Percentiles rank a stretch among this genome's conserved stretches.
phyloP scores from a whole-genome alignment of 1,284 basidiomycete species.

The Crucibulum cyathiforme region DNA sequence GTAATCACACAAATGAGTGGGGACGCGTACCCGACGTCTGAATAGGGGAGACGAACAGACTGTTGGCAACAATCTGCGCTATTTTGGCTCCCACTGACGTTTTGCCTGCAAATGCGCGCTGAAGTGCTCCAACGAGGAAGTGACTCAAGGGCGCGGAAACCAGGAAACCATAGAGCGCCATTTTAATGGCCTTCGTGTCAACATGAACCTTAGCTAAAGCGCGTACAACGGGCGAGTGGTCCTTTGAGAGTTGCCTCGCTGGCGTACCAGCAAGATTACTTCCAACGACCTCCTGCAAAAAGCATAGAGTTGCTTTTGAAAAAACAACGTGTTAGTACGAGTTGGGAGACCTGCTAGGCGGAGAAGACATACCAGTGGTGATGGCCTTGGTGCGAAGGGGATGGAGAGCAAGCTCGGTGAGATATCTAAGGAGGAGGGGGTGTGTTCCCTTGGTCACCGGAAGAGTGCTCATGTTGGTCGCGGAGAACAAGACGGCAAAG shows the following conservation, averaged over 20 bases:
- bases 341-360: background rate
- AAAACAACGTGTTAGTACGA: background rate
- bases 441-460: constrained; percentile 43
- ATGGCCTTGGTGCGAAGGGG: constrained; percentile 79
- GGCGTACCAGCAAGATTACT: constrained; percentile 71
- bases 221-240: constrained; percentile 59
- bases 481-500: background rate
- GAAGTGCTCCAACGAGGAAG: constrained; percentile 72
- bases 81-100: constrained; percentile 73
- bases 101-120: constrained; percentile 79
- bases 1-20: background rate
- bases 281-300: constrained; percentile 83
- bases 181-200: constrained; percentile 74
- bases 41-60: constrained; percentile 80
- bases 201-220: constrained; percentile 63
- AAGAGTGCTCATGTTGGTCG: constrained; percentile 30
- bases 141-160: constrained; percentile 87
- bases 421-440: constrained; percentile 68
- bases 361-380: constrained; percentile 59
- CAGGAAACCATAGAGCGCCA: constrained; percentile 84
- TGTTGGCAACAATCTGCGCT: constrained; percentile 79
- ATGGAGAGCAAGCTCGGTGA: constrained; percentile 64
- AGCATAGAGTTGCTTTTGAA: constrained; percentile 65
- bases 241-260: constrained; percentile 53
- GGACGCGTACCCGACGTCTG: constrained; percentile 67